These are phyloP conservation scores for Hypericum androsaemum DNA, from an alignment of 345 rosid genomes.

Conservation along the genomic window DNA sequence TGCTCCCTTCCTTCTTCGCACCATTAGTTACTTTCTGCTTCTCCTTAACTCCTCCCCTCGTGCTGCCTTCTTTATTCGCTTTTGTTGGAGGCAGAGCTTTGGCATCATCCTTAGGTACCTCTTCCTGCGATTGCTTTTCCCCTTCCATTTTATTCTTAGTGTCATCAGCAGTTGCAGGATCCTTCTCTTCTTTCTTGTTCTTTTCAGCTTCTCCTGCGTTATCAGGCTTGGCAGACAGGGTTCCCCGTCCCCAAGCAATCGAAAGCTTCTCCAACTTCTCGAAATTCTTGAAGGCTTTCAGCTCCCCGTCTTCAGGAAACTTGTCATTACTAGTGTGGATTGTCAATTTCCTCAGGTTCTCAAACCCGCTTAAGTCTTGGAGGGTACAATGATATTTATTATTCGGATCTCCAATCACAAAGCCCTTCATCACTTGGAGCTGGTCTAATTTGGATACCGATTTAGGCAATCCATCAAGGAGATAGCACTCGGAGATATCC, in stretches of 20 bases:
- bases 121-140: background rate
- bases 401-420: conserved; percentile 14
- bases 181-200: too few species aligned
- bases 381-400: too few species aligned
- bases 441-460: conserved; percentile 12
- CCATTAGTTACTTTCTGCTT: background rate
- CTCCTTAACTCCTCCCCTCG: too few species aligned
- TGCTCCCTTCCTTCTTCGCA: too few species aligned
- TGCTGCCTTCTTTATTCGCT: too few species aligned
- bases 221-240: too few species aligned
- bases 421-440: conserved; percentile 30
- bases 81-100: too few species aligned
- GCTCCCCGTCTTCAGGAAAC: background rate
- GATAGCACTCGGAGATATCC: conserved; percentile 31
- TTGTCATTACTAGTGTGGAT: conserved; percentile 13
- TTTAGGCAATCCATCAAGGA: conserved; percentile 29
- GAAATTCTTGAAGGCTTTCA: background rate
- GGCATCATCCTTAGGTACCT: too few species aligned
- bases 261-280: conserved; percentile 15
- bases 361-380: background rate
- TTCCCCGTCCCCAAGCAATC: conserved; percentile 32
- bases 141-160: too few species aligned
- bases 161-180: too few species aligned
- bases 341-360: conserved; percentile 30
- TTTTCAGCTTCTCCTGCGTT: too few species aligned